Base-by-base conservation (phyloP, 116 monocot genomes). In the Posidonia oceanica region DNA sequence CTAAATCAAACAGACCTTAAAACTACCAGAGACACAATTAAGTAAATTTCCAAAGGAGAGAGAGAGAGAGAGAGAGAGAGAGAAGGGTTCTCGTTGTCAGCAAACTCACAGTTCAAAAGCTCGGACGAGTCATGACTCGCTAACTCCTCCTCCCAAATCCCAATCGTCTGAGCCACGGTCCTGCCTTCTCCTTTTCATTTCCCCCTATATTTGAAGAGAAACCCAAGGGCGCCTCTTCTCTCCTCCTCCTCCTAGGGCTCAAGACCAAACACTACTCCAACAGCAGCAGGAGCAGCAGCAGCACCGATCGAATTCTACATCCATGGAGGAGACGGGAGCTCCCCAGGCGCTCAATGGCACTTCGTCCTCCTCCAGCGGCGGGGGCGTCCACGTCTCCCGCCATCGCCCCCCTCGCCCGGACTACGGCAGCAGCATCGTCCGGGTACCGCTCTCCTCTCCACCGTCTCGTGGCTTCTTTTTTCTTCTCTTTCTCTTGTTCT, bases 321-420 rank as follows among this genome's bases (percentile, higher is more conserved):
- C 39, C 67, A 67, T 67, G 67, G 51, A 67, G 42, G 42, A 67
- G 39, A 67, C 17, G 51, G 42, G 38, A 63, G n/a, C 55, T n/a
- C 16, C 63, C 14, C 36, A 63, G 63, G 4, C 10, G 14, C 29
- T 29, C 29, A 29, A 29, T 29, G 36, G 14, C 14, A 7, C 18
- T 17, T 44, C 41, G 10, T 66, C 44, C 37, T 4, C 66, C 16
- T 38, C 39, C 66, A 39, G 41, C 40, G 66, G 41, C 14, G 38
- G 36, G 16, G 18, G 13, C 21, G 7, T 66, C 11, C 38, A 44
- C 20, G 48, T 8, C 3, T n/a, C n/a, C 3, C 20, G 21, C 16
- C 38, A 51, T 15, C 40, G 39, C 44, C 39, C 39, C 48, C 22
- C 66, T 4, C 11, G 21, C 20, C 66, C 48, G 12, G 48, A 66